Conservation (phyloP, 2,329 filamentous ascomycete species). For the Dactylellina cionopaga region DNA sequence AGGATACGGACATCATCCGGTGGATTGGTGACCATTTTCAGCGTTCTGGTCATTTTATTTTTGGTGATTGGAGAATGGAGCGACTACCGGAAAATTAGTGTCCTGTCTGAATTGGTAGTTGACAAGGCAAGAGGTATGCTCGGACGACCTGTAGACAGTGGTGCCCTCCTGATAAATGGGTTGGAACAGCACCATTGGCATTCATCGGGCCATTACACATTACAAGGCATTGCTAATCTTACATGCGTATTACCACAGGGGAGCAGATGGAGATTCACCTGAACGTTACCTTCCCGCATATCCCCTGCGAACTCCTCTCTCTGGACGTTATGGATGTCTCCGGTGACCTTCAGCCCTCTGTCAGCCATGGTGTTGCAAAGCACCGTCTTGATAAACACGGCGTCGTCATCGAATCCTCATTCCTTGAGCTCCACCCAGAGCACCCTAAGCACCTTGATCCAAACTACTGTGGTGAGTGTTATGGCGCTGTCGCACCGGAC, state of each 20-base stretch:
- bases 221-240: not conserved
- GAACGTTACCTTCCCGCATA: slow-evolving; percentile 92
- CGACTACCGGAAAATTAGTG: slow-evolving; percentile 85
- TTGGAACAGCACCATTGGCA: not conserved
- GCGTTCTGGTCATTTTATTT: slow-evolving; percentile 85
- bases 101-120: slow-evolving; percentile 92
- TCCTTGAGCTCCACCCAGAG: slow-evolving; percentile 64
- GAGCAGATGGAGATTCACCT: slow-evolving; percentile 98
- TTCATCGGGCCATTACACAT: not conserved
- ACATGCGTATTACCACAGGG: slow-evolving; percentile 61
- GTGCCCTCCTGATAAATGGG: not conserved
- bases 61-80: slow-evolving; percentile 95
- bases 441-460: slow-evolving; percentile 81
- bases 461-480: slow-evolving; percentile 91
- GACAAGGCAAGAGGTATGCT: slow-evolving; percentile 85
- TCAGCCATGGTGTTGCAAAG: slow-evolving; percentile 91
- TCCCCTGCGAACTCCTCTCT: slow-evolving; percentile 94
- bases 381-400: slow-evolving; percentile 77
- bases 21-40: slow-evolving; percentile 91
- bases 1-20: slow-evolving; percentile 94
- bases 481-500: slow-evolving; percentile 79
- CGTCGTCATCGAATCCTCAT: slow-evolving; percentile 62
- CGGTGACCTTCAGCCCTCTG: slow-evolving; percentile 93
- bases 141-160: not conserved
- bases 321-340: slow-evolving; percentile 99